phyloP scores from a whole-genome alignment of 1,284 basidiomycete species.

The Inonotus hispidus region DNA sequence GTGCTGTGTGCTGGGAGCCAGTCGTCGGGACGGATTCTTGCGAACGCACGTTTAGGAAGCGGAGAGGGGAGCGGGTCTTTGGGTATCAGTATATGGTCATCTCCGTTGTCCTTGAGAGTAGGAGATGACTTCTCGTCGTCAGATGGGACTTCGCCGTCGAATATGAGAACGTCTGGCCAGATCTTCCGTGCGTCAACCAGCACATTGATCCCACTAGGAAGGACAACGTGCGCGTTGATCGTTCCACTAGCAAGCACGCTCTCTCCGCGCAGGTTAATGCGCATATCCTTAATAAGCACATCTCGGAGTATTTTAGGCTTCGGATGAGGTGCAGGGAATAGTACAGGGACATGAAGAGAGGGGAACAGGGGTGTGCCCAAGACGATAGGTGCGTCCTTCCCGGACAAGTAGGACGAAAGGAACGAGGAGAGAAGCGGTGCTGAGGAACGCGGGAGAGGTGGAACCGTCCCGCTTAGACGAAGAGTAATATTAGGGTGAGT shows the following conservation, averaged over 20 bases:
- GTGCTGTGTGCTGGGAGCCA: conserved; percentile 56
- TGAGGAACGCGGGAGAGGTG: conserved; percentile 39
- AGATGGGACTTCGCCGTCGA: conserved; percentile 58
- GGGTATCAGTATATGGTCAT: conserved; percentile 32
- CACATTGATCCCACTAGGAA: conserved; percentile 62
- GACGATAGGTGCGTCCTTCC: conserved; percentile 46
- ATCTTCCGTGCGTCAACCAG: conserved; percentile 54
- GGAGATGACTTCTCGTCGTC: conserved; percentile 19
- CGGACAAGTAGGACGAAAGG: conserved; percentile 55
- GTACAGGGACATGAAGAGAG: conserved; percentile 38
- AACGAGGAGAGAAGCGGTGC: conserved; percentile 35
- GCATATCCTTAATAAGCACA: conserved; percentile 71
- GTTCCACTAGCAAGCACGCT: conserved; percentile 59
- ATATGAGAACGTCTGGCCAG: conserved; percentile 69
- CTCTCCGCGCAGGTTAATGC: conserved; percentile 43
- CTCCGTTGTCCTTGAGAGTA: not conserved
- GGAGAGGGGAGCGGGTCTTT: conserved; percentile 51
- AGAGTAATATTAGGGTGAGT: conserved; percentile 66
- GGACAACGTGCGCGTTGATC: conserved; percentile 55
- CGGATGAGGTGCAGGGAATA: conserved; percentile 59
- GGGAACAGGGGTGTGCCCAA: conserved; percentile 52
- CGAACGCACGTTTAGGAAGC: conserved; percentile 64
- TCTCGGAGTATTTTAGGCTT: conserved; percentile 59
- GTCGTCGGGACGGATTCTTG: conserved; percentile 59
- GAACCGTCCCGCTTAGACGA: conserved; percentile 48